phyloP scores from a whole-genome alignment of 495 filamentous ascomycete species.

The Daldinia caldariorum region DNA sequence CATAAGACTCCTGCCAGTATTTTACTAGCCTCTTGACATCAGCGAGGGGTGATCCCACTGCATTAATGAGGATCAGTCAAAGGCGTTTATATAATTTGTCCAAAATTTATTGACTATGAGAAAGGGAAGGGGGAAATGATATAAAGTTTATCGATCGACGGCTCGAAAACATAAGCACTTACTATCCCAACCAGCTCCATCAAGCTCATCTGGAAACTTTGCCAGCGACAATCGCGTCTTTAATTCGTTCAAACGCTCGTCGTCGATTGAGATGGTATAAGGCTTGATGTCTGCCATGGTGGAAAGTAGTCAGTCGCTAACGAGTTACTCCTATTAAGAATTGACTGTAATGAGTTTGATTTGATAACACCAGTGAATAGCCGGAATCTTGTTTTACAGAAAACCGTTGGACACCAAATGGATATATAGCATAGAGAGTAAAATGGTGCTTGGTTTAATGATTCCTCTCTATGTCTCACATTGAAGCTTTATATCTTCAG shows the following conservation, averaged over 20 bases:
- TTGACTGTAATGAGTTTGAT: neutral
- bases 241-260: slow-evolving; percentile 43
- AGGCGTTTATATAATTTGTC: neutral
- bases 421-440: neutral
- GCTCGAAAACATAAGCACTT: slow-evolving; percentile 19
- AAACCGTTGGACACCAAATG: neutral
- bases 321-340: neutral
- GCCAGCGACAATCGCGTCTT: slow-evolving; percentile 48
- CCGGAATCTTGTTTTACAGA: neutral
- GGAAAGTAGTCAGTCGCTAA: neutral
- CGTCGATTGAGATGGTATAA: slow-evolving; percentile 49
- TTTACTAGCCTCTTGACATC: slow-evolving; percentile 62
- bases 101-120: neutral
- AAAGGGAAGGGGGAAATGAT: neutral
- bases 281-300: slow-evolving; percentile 49
- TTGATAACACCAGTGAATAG: neutral
- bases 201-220: slow-evolving; percentile 50
- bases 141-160: neutral
- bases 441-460: neutral
- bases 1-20: slow-evolving; percentile 60
- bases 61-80: neutral
- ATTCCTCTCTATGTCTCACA: neutral
- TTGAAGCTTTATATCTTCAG: slow-evolving; percentile 23
- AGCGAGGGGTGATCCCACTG: slow-evolving; percentile 56
- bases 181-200: slow-evolving; percentile 50